A percentile compares a stretch with the other conserved stretches of the same genome.
Conservation (phyloP, 305 asterid species). For the Plantago lanceolata region DNA sequence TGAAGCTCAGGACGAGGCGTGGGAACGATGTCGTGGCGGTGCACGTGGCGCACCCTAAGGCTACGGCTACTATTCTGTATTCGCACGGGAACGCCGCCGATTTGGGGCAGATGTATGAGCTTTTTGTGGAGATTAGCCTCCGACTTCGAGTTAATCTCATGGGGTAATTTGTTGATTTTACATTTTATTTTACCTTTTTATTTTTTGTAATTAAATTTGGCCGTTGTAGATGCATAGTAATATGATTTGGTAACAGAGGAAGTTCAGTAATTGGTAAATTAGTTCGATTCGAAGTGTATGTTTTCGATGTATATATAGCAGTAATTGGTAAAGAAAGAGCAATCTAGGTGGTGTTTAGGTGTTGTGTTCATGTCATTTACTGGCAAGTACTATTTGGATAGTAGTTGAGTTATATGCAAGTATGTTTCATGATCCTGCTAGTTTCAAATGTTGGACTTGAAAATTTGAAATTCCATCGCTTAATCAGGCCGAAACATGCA, state of each 20-base stretch:
- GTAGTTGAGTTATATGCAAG: too few relatives aligned
- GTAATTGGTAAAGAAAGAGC: too few relatives aligned
- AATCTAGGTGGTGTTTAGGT: too few relatives aligned
- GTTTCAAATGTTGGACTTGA: not conserved
- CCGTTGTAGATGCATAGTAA: too few relatives aligned
- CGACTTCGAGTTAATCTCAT: conserved; percentile 81
- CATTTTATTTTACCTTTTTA: not conserved
- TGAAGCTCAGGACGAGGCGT: conserved; percentile 82
- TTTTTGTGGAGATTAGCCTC: conserved; percentile 84
- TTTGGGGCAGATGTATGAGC: conserved; percentile 98
- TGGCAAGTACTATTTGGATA: too few relatives aligned
- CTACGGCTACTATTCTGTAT: conserved; percentile 76
- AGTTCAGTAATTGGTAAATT: too few relatives aligned
- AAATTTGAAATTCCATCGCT: not conserved
- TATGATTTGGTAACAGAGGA: not conserved
- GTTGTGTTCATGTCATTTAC: too few relatives aligned
- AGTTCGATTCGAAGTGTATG: not conserved
- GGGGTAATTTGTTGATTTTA: conserved; percentile 46
- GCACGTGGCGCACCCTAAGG: conserved; percentile 77
- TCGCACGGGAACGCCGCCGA: conserved; percentile 99
- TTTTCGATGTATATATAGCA: too few relatives aligned
- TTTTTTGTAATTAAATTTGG: not conserved
- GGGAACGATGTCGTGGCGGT: conserved; percentile 87
- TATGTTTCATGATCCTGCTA: not conserved
- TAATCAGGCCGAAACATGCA: not conserved